Conservation (phyloP, 805 yeast genomes). For the Myxozyma geophila region DNA sequence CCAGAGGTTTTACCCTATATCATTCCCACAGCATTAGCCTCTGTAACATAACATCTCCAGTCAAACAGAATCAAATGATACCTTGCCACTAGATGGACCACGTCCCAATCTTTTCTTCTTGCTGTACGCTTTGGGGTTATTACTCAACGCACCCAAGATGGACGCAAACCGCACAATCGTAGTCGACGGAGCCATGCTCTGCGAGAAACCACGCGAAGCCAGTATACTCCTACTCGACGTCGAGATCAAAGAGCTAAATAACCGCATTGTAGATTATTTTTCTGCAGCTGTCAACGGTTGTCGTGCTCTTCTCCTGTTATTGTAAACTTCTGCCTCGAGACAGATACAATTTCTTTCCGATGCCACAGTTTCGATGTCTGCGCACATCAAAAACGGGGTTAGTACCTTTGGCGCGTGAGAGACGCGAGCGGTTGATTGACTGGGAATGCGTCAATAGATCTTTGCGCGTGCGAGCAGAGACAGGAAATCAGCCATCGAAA, state of each 20-base stretch:
- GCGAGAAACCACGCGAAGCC: neutral
- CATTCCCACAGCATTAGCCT: neutral
- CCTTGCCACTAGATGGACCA: conserved; percentile 69
- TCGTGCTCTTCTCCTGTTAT: neutral
- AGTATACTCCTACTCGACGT: neutral
- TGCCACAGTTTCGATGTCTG: neutral
- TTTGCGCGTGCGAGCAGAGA: neutral
- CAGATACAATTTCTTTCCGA: neutral
- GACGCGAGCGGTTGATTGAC: neutral
- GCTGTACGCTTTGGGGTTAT: conserved; percentile 40
- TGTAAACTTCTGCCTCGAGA: neutral
- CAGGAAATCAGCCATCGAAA: neutral
- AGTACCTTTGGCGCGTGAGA: conserved; percentile 10
- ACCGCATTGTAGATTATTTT: neutral
- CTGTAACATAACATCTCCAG: neutral
- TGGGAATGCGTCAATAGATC: neutral
- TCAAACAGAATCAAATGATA: conserved; percentile 1
- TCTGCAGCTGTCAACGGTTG: neutral
- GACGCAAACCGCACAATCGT: conserved; percentile 17
- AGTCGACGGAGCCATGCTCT: neutral
- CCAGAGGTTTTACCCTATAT: conserved; percentile 91
- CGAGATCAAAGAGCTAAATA: neutral
- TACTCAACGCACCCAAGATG: conserved; percentile 15
- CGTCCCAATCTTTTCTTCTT: conserved; percentile 82
- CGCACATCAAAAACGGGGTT: neutral